Evolutionary conservation across 1,284 basidiomycete species (phyloP), one percentile per base, ranked within the genome.

Genomic region (Marasmius fiardii): DNA sequence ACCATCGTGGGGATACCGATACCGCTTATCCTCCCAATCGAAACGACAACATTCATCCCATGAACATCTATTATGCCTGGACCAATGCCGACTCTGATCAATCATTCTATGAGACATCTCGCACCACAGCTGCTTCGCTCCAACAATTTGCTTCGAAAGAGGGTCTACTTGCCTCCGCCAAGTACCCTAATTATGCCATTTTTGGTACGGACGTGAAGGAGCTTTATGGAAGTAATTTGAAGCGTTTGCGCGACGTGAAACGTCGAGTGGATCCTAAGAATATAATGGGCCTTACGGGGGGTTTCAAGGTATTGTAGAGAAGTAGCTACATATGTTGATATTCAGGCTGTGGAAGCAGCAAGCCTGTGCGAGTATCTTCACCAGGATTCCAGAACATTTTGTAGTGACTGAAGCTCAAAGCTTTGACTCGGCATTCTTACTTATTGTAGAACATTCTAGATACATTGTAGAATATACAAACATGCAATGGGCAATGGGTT

Each of bases 1-100:
- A 73, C 59, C 61, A 58, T 2, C 67, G 74, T 52, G 68, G 64
- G n/a, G 57, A 64, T 14, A 63, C 62, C 16, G 34, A 41, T n/a
- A 52, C 56, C 11, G 56, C 56, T n/a, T 57, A 41, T 31, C 56
- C 56, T 8, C 44, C 56, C 7, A 35, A 34, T 16, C 56, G 56
- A 4, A 14, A 34, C 7, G 48, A 37, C 2, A 35, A 28, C 7
- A 34, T 54, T 31, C 33, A 47, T n/a, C 52, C 52, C 1, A 21
- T 33, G 31, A 57, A 57, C 52, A 35, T 57, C 6, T 43, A 35
- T 12, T 54, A 37, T 23, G 31, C 24, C 18, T 57, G 56, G 56
- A n/a, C 31, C 14, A 31, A 45, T 18, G 41, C 39, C 28, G 18
- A 24, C 16, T 44, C 37, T 4, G 44, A 48, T 21, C 4, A 20